These are phyloP conservation scores for Fusarium odoratissimum DNA, from an alignment of 2,329 filamentous ascomycete species.

Conservation along the genomic window DNA sequence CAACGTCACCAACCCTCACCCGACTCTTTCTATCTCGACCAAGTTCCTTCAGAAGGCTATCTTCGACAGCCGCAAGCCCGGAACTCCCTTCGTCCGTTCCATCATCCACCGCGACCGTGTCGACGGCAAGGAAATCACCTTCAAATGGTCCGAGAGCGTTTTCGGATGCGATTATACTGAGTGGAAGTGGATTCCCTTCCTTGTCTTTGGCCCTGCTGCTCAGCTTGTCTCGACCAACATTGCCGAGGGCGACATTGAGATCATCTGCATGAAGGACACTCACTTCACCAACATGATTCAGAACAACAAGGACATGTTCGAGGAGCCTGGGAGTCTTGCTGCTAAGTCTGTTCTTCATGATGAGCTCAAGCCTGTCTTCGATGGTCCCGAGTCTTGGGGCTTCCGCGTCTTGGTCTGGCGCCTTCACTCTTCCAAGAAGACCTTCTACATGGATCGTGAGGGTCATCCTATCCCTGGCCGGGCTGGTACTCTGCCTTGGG, in stretches of 20 bases:
- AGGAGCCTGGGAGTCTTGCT: background rate
- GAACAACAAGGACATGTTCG: background rate
- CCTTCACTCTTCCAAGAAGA: background rate
- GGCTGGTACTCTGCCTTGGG: fast-evolving
- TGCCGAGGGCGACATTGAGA: background rate
- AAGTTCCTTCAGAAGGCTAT: background rate
- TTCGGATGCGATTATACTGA: background rate
- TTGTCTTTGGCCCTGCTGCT: background rate
- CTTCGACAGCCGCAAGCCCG: background rate
- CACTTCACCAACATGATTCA: background rate
- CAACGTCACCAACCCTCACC: background rate
- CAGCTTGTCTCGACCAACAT: background rate
- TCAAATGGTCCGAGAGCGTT: background rate
- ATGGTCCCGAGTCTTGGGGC: background rate
- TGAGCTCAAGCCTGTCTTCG: background rate
- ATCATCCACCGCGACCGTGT: background rate
- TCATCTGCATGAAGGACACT: background rate
- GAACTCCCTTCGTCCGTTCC: background rate
- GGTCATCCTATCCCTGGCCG: background rate
- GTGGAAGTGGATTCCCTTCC: background rate
- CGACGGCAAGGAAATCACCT: background rate
- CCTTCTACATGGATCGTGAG: background rate
- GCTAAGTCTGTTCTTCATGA: background rate
- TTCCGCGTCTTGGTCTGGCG: slow-evolving; percentile 2
- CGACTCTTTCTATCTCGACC: background rate